These are phyloP conservation scores for Trichoderma asperellum DNA, from an alignment of 2,329 filamentous ascomycete genomes.

Conservation along the genomic window DNA sequence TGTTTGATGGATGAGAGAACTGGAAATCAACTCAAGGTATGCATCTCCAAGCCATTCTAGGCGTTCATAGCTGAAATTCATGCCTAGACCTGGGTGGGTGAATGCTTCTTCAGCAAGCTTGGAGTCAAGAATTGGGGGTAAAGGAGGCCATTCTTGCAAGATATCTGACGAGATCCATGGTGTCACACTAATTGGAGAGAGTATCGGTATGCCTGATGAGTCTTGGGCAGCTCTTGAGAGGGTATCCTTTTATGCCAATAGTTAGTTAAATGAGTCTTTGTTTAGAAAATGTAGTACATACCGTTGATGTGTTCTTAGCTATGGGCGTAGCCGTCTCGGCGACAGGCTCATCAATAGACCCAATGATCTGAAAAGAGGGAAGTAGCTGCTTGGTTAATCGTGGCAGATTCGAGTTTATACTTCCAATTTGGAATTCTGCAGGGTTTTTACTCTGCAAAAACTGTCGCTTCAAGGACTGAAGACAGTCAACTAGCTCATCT, in stretches of 20 bases:
- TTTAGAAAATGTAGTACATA: neutral
- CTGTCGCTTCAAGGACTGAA: constrained; percentile 41
- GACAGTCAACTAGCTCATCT: constrained; percentile 46
- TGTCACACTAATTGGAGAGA: constrained; percentile 38
- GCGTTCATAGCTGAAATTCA: constrained; percentile 66
- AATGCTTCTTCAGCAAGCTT: constrained; percentile 66
- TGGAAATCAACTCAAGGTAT: constrained; percentile 77
- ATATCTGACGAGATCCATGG: constrained; percentile 59
- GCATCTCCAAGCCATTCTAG: constrained; percentile 90
- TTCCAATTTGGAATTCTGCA: constrained; percentile 10
- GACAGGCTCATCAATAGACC: constrained; percentile 6
- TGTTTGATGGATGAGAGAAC: constrained; percentile 73
- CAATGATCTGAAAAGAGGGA: constrained; percentile 35
- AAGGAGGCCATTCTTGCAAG: constrained; percentile 53
- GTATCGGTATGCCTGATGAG: constrained; percentile 8
- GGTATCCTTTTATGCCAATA: neutral
- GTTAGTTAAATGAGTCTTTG: too few species aligned
- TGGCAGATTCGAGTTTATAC: constrained; percentile 29
- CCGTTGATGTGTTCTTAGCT: neutral
- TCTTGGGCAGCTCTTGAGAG: neutral
- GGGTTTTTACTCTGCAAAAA: constrained; percentile 31
- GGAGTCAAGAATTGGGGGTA: constrained; percentile 65
- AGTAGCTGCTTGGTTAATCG: constrained; percentile 36
- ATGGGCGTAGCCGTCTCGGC: neutral
- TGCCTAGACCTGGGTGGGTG: constrained; percentile 61